Evolutionary conservation across 2,329 filamentous ascomycete genomes (phyloP).

Genomic region (Talaromyces atroroseus): DNA sequence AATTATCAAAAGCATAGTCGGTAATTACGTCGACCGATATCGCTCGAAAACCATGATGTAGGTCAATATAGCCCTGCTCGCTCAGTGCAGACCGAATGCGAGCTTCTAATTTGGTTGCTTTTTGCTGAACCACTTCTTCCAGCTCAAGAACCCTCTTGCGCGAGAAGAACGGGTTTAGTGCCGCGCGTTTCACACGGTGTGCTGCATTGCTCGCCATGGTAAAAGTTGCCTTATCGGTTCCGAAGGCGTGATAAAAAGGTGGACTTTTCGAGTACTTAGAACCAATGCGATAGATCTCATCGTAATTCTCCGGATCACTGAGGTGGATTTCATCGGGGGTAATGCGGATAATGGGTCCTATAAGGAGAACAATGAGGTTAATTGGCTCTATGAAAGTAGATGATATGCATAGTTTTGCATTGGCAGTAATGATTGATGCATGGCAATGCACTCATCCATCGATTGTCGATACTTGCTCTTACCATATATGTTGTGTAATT

Average conservation of each 20-base stretch:
- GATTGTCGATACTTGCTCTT: background rate
- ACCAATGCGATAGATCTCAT: slow-evolving; percentile 19
- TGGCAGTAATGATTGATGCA: background rate
- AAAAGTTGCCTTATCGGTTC: slow-evolving; percentile 26
- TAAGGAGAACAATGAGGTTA: background rate
- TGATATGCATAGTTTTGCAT: background rate
- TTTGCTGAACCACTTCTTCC: slow-evolving; percentile 21
- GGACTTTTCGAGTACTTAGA: slow-evolving; percentile 22
- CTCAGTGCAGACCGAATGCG: slow-evolving; percentile 19
- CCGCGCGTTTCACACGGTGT: slow-evolving; percentile 25
- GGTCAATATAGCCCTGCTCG: slow-evolving; percentile 15
- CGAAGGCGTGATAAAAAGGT: slow-evolving; percentile 23
- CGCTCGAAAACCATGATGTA: slow-evolving; percentile 22
- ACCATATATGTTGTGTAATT: slow-evolving; percentile 25
- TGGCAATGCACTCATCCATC: background rate
- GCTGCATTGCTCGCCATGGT: slow-evolving; percentile 21
- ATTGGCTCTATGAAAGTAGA: background rate
- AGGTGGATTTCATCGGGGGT: slow-evolving; percentile 26
- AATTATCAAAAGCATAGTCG: slow-evolving; percentile 24
- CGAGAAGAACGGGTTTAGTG: slow-evolving; percentile 28
- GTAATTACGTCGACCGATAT: slow-evolving; percentile 26
- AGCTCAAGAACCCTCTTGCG: slow-evolving; percentile 20
- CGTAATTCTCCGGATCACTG: slow-evolving; percentile 18
- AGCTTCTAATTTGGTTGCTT: slow-evolving; percentile 20
- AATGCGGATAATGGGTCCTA: slow-evolving; percentile 26